Evolutionary conservation across 768 basidiomycete species (phyloP).

Genomic region (Rhizopogon roseolus): DNA sequence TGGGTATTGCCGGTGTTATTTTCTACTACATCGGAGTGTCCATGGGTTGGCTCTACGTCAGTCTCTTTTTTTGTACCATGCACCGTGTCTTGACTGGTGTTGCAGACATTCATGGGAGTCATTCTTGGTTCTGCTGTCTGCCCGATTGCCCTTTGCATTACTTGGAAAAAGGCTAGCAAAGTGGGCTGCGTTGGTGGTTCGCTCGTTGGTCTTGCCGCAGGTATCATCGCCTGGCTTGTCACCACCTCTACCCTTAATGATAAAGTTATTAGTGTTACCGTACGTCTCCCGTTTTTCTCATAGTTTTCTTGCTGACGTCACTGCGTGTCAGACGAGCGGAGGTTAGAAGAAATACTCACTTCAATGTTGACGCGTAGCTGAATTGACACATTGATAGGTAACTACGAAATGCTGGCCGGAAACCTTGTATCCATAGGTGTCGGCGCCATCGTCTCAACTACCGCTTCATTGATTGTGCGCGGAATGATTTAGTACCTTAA

Average conservation of each 20-base stretch:
- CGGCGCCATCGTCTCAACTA: conserved; percentile 71
- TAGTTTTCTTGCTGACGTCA: background rate
- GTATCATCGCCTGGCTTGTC: conserved; percentile 81
- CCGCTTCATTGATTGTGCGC: conserved; percentile 59
- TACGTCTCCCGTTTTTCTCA: conserved; percentile 26
- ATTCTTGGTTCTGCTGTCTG: conserved; percentile 82
- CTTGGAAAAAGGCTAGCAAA: conserved; percentile 84
- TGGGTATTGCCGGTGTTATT: conserved; percentile 78
- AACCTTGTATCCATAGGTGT: conserved; percentile 83
- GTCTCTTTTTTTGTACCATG: conserved; percentile 20
- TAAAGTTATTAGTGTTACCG: conserved; percentile 65
- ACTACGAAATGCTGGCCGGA: conserved; percentile 79
- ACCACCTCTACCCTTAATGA: conserved; percentile 68
- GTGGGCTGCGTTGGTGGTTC: conserved; percentile 78
- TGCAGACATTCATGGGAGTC: conserved; percentile 85
- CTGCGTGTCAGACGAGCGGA: conserved; percentile 37
- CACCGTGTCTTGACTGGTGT: background rate
- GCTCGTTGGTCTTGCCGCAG: conserved; percentile 61
- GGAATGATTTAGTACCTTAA: background rate
- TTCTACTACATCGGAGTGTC: conserved; percentile 90
- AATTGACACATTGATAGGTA: conserved; percentile 21
- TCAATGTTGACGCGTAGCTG: background rate
- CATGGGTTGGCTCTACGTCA: conserved; percentile 90
- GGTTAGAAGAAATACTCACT: conserved; percentile 34
- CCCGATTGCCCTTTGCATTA: conserved; percentile 81